A percentile compares a stretch with the other conserved stretches of the same genome.
Evolutionary conservation across 345 rosid genomes (phyloP).

Genomic region (Hevea brasiliensis): DNA sequence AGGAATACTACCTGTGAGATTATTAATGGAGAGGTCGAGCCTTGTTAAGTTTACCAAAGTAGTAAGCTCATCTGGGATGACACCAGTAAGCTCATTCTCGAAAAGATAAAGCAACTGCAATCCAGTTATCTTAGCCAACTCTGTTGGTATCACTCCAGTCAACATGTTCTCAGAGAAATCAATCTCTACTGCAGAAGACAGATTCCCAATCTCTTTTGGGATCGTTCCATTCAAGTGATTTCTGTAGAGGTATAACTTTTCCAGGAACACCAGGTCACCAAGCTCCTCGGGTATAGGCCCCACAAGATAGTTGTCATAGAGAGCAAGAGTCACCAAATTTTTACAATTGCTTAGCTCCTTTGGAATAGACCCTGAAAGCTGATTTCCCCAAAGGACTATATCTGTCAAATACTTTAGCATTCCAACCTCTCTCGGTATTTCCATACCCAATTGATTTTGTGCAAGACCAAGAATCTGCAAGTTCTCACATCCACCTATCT

Average conservation of each 20-base stretch:
- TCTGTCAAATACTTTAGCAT: constrained; percentile 55
- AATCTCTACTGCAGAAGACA: constrained; percentile 59
- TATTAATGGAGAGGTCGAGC: constrained; percentile 86
- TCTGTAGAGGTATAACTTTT: constrained; percentile 63
- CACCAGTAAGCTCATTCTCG: constrained; percentile 67
- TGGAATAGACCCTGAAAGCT: constrained; percentile 70
- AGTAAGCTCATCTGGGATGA: constrained; percentile 69
- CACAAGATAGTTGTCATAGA: constrained; percentile 71
- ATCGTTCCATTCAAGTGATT: constrained; percentile 68
- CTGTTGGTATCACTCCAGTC: constrained; percentile 70
- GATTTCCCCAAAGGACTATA: constrained; percentile 72
- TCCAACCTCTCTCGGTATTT: constrained; percentile 73
- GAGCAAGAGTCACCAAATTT: constrained; percentile 57
- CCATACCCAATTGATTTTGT: constrained; percentile 63
- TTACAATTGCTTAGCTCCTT: constrained; percentile 72
- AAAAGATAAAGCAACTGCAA: constrained; percentile 74
- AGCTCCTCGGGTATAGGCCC: constrained; percentile 71
- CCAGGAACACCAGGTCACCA: constrained; percentile 46
- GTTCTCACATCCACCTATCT: constrained; percentile 64
- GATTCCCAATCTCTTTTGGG: constrained; percentile 79
- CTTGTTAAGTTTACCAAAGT: constrained; percentile 58
- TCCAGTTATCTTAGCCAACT: constrained; percentile 56
- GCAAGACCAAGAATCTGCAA: constrained; percentile 81
- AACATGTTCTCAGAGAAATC: constrained; percentile 82
- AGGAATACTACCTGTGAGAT: constrained; percentile 69